phyloP scores from a whole-genome alignment of 768 basidiomycete species.

The Xerocomellus intermedius region DNA sequence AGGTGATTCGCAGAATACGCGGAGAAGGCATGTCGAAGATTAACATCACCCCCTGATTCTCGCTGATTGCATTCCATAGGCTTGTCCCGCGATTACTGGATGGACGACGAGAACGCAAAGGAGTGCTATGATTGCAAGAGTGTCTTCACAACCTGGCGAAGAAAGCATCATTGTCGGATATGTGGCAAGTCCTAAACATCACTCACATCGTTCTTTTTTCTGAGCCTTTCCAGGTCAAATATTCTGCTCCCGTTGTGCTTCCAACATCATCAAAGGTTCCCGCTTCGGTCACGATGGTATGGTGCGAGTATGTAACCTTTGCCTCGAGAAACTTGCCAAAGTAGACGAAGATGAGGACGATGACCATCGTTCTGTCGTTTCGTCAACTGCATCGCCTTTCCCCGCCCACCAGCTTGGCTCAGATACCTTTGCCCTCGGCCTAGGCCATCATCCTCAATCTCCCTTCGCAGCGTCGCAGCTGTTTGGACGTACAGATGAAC shows the following conservation, averaged over 20 bases:
- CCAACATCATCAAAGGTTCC: conserved; percentile 91
- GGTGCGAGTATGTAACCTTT: conserved; percentile 93
- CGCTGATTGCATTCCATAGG: conserved; percentile 41
- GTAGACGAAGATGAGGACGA: conserved; percentile 91
- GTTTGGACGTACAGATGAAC: conserved; percentile 74
- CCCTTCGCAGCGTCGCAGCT: conserved; percentile 87
- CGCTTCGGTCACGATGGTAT: conserved; percentile 95
- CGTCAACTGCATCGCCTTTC: conserved; percentile 66
- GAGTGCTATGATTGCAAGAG: conserved; percentile 97
- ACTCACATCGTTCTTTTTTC: background rate
- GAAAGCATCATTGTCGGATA: conserved; percentile 97
- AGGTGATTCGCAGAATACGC: conserved; percentile 84
- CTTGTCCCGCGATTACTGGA: conserved; percentile 96
- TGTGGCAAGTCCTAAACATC: conserved; percentile 58
- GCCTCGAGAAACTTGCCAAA: conserved; percentile 87
- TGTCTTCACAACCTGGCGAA: conserved; percentile 88
- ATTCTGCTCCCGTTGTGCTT: conserved; percentile 96
- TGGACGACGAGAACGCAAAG: conserved; percentile 95
- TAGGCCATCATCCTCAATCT: conserved; percentile 67
- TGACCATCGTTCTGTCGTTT: conserved; percentile 76
- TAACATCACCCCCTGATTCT: conserved; percentile 1
- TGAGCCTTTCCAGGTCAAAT: conserved; percentile 71
- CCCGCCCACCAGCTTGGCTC: conserved; percentile 75
- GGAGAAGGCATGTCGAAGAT: conserved; percentile 67
- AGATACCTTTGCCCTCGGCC: conserved; percentile 37